Base-by-base conservation (phyloP, 306 rosid species). In the Dryas octopetala region DNA sequence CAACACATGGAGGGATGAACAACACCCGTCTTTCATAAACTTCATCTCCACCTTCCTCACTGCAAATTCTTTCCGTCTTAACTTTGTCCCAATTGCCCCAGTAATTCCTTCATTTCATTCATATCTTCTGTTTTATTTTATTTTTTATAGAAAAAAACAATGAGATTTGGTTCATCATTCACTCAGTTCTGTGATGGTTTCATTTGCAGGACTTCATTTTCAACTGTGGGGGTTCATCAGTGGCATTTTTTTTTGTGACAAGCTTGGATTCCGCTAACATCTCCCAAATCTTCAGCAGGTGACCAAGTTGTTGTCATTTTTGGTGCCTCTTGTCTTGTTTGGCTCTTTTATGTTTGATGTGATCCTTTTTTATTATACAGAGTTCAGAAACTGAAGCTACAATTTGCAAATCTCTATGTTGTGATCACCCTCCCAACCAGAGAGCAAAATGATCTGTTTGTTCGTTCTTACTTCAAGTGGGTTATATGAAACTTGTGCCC, bases 201-300 rank as follows among this genome's bases (percentile, higher is more conserved):
- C 54, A 16, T 70, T 64, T 48, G 84, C 62, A 94, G 98, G 98
- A 94, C 81, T 90, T 94, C 67, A 91, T 94, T 79, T 91, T 94
- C 92, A 94, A 94, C 67, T 94, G 94, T 77, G 97, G 97, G 40
- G 94, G 97, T 59, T 78, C 87, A 63, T 94, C 97, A 0, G 94
- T 94, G 74, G 97, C 96, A 50, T 91, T 94, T 81, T 68, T 86
- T 50, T 94, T 91, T 70, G 82, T 88, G 73, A 90, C 96, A n/a
- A 83, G 81, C 72, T 87, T 91, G 89, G 96, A 89, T 73, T 47
- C 61, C 73, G 62, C 69, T 74, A 80, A 55, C 55, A 74, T 85
- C 67, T 79, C 88, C 6, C 75, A 88, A 46, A 57, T 87, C 79
- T 90, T 86, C 75, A 72, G 57, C 86, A 89, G 94, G 98, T 94